Conservation (phyloP, 1,284 basidiomycete genomes). For the Fomes fomentarius region DNA sequence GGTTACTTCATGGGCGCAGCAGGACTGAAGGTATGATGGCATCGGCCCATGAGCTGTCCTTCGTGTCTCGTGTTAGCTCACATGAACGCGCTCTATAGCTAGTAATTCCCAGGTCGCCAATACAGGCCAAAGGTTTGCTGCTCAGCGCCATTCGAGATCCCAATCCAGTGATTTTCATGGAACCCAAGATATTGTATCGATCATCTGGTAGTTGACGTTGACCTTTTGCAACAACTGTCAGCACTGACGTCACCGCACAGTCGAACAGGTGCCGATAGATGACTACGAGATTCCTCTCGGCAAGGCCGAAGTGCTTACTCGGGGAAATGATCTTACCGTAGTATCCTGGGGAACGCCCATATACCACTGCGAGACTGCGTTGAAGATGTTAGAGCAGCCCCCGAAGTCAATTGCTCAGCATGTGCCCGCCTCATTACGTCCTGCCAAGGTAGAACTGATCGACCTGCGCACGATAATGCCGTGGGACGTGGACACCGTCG, state of each 20-base stretch:
- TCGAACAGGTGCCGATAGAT: constrained; percentile 91
- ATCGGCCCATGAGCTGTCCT: too few relatives aligned
- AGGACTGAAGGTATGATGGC: constrained; percentile 82
- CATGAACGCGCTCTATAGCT: constrained; percentile 51
- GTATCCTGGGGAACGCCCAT: constrained; percentile 92
- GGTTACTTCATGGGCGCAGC: constrained; percentile 92
- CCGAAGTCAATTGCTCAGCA: constrained; percentile 67
- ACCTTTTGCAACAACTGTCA: not conserved
- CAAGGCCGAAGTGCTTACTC: constrained; percentile 73
- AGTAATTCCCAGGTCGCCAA: constrained; percentile 90
- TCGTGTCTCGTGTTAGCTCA: not conserved
- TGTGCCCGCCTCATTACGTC: constrained; percentile 70
- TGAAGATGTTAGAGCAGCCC: constrained; percentile 71
- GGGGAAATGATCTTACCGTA: constrained; percentile 85
- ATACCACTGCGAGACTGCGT: constrained; percentile 85
- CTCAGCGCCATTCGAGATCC: constrained; percentile 87
- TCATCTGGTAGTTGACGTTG: constrained; percentile 62
- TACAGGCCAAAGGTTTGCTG: constrained; percentile 93
- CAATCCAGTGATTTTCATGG: constrained; percentile 94
- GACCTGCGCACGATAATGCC: constrained; percentile 90
- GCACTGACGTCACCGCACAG: constrained; percentile 37
- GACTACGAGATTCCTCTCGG: constrained; percentile 86
- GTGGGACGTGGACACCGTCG: constrained; percentile 82
- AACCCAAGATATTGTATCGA: constrained; percentile 90
- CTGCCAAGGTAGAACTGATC: constrained; percentile 84